Evolutionary conservation across 202 grass and related monocot genomes (phyloP).

Genomic region (Setaria italica): DNA sequence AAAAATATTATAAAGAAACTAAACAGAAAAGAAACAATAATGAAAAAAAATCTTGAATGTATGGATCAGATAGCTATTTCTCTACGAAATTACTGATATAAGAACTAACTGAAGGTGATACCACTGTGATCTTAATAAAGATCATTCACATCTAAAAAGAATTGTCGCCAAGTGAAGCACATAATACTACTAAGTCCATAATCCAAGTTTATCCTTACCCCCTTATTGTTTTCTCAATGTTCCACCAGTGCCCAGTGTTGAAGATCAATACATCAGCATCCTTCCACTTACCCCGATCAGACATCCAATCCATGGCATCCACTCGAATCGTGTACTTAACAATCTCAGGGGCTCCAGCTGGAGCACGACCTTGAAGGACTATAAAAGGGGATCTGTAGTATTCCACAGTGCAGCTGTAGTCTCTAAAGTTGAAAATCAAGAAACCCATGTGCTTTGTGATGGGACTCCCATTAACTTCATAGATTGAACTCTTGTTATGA

Average conservation of each 20-base stretch:
- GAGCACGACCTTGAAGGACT: conserved; percentile 68
- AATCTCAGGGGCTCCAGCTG: conserved; percentile 48
- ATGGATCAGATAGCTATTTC: not conserved
- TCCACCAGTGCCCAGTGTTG: conserved; percentile 99
- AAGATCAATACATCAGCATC: conserved; percentile 89
- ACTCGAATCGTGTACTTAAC: conserved; percentile 69
- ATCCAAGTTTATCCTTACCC: conserved; percentile 48
- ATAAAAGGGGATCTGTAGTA: conserved; percentile 94
- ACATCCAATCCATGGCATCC: conserved; percentile 80
- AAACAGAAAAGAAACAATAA: not conserved
- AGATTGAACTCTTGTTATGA: conserved; percentile 69
- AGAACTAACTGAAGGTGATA: not conserved
- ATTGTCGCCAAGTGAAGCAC: not conserved
- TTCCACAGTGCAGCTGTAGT: conserved; percentile 93
- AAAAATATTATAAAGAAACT: not conserved
- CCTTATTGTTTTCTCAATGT: conserved; percentile 83
- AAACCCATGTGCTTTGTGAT: conserved; percentile 80
- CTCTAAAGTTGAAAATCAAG: conserved; percentile 83
- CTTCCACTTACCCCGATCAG: conserved; percentile 57
- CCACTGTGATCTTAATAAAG: not conserved
- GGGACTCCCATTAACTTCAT: conserved; percentile 78
- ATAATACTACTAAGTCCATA: not conserved
- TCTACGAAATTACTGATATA: not conserved
- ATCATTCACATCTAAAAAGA: not conserved
- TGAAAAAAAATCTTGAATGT: not conserved